Evolutionary conservation across 1,139 yeast genomes (phyloP), one percentile per base, ranked within the genome.

Genomic region (Taiozyma sp.): DNA sequence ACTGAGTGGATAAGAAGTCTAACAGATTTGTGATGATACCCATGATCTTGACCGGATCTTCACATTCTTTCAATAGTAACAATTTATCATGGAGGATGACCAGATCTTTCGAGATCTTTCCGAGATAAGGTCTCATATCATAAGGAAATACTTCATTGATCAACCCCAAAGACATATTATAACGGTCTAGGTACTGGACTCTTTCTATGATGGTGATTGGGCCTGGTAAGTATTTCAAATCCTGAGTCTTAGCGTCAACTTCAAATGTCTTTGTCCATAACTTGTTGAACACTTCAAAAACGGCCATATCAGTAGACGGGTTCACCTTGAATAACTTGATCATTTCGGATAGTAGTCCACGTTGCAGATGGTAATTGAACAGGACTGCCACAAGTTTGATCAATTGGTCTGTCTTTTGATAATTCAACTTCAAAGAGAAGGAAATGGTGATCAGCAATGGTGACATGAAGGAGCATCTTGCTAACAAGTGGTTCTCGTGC

Each of bases 371-470:
- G 45, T 52, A 60, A 4, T 49, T 42, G 36, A 60, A 52, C 4
- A 59, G 3, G 0, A 60, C 4, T 3, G 55, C 24, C 8, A 62
- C 50, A 1, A 55, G 43, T 29, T 57, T 61, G 41, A 55, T 45
- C 36, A 58, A 47, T 5, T 47, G 43, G n/a, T 51, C 16, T 16
- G 51, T 54, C 29, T 44, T 45, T 6, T 49, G 14, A 41, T 54
- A 47, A 28, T 56, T 56, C 23, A 58, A 24, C 40, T 54, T 58
- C 51, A 44, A 57, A 1, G 63, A 45, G 41, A 59, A 57, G 3
- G 65, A 62, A 30, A 60, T 55, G 0, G 59, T 49, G 32, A 61
- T 58, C 22, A 62, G 45, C 19, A 62, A 46, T 4, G 65, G 64
- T 40, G 57, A 55, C 27, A 62, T 52, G 16, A 62, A 51, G 1